phyloP scores from a whole-genome alignment of 768 basidiomycete species.

The Pleurotus tuoliensis region DNA sequence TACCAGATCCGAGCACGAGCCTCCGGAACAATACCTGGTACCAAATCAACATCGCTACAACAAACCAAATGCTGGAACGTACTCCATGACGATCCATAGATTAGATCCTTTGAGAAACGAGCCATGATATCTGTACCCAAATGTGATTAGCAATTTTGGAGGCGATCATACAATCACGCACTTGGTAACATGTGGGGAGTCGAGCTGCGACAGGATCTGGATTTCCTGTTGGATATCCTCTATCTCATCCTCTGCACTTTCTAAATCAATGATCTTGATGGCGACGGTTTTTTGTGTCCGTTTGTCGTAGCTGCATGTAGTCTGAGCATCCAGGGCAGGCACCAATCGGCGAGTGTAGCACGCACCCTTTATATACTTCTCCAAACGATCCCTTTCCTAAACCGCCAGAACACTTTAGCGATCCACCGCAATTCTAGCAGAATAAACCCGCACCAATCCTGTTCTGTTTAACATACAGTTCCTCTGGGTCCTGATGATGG shows the following conservation, averaged over 20 bases:
- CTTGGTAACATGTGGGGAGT: constrained; percentile 96
- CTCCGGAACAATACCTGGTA: constrained; percentile 90
- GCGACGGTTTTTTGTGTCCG: constrained; percentile 95
- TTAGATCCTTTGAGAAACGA: constrained; percentile 93
- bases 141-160: neutral
- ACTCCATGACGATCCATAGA: constrained; percentile 99
- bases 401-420: constrained; percentile 11
- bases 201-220: constrained; percentile 93
- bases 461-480: constrained; percentile 95
- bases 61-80: constrained; percentile 21
- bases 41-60: constrained; percentile 5
- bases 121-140: constrained; percentile 75
- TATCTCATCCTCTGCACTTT: constrained; percentile 98
- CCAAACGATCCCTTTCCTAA: constrained; percentile 97
- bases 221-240: constrained; percentile 99
- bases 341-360: constrained; percentile 5
- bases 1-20: constrained; percentile 96
- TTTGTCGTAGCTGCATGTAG: constrained; percentile 74
- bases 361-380: constrained; percentile 97
- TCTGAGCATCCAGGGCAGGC: neutral
- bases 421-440: neutral
- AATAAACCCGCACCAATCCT: constrained; percentile 71
- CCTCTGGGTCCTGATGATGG: constrained; percentile 86
- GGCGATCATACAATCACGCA: constrained; percentile 33
- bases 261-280: constrained; percentile 99